Percentiles rank a stretch among this genome's conserved stretches.
Evolutionary conservation across 129 eudicot species (phyloP).

Genomic region (Helianthus annuus): DNA sequence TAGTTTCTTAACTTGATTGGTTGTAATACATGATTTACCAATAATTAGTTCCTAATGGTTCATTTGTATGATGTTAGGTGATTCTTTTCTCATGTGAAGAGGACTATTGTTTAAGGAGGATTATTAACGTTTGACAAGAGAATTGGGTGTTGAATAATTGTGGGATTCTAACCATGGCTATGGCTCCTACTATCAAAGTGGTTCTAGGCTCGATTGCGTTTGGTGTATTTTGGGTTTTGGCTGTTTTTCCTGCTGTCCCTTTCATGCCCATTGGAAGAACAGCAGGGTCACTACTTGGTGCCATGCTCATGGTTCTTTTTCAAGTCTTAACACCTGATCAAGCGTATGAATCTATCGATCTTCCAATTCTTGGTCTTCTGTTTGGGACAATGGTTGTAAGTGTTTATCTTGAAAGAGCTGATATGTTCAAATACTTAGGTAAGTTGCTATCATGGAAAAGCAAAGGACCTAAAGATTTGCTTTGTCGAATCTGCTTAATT

Average conservation of each 20-base stretch:
- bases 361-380: conserved; percentile 82
- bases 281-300: conserved; percentile 94
- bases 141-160: conserved; percentile 11
- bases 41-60: neutral
- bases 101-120: neutral
- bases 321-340: conserved; percentile 78
- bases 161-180: conserved; percentile 49
- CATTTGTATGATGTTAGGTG: conserved; percentile 22
- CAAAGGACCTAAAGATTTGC: conserved; percentile 77
- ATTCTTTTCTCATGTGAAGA: neutral
- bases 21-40: neutral
- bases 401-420: conserved; percentile 91
- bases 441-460: conserved; percentile 69
- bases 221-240: conserved; percentile 81
- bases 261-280: conserved; percentile 86
- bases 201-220: conserved; percentile 79
- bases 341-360: conserved; percentile 93
- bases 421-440: conserved; percentile 81
- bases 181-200: conserved; percentile 82
- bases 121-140: neutral
- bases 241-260: conserved; percentile 91
- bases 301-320: conserved; percentile 88
- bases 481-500: conserved; percentile 70
- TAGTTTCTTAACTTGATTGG: neutral
- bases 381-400: conserved; percentile 98